phyloP scores from a whole-genome alignment of 2,329 filamentous ascomycete species.

The Trichoderma harzianum region DNA sequence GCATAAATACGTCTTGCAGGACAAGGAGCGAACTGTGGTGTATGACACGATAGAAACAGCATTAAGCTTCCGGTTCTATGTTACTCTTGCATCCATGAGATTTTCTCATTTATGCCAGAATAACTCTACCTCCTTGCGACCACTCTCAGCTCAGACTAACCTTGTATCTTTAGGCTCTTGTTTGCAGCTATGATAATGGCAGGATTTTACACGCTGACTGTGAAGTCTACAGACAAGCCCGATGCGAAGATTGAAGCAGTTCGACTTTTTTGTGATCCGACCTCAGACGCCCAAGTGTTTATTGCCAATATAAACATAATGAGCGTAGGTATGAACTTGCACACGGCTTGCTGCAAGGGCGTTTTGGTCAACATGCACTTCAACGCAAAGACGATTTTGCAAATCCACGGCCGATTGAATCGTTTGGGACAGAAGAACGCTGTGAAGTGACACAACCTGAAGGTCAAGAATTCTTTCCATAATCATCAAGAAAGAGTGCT shows the following conservation, averaged over 20 bases:
- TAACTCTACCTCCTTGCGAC: too few relatives aligned
- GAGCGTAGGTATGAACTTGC: background rate
- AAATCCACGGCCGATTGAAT: background rate
- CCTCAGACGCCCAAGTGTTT: background rate
- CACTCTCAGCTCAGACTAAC: too few relatives aligned
- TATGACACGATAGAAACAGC: background rate
- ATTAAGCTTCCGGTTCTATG: background rate
- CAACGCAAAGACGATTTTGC: background rate
- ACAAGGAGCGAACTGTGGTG: background rate
- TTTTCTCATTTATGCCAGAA: too few relatives aligned
- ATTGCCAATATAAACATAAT: background rate
- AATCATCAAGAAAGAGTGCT: background rate
- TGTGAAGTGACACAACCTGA: background rate
- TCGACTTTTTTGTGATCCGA: background rate
- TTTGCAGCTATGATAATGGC: background rate
- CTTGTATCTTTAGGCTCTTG: background rate
- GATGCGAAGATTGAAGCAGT: background rate
- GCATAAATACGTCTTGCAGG: too few relatives aligned
- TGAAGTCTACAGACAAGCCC: accelerated
- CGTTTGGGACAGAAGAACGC: background rate
- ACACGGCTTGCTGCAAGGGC: background rate
- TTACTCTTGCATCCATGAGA: too few relatives aligned
- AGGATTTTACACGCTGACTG: background rate
- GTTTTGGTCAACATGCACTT: background rate
- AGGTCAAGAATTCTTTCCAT: background rate